These are phyloP conservation scores for Fusarium temperatum DNA, from an alignment of 2,329 filamentous ascomycete genomes.

Conservation along the genomic window DNA sequence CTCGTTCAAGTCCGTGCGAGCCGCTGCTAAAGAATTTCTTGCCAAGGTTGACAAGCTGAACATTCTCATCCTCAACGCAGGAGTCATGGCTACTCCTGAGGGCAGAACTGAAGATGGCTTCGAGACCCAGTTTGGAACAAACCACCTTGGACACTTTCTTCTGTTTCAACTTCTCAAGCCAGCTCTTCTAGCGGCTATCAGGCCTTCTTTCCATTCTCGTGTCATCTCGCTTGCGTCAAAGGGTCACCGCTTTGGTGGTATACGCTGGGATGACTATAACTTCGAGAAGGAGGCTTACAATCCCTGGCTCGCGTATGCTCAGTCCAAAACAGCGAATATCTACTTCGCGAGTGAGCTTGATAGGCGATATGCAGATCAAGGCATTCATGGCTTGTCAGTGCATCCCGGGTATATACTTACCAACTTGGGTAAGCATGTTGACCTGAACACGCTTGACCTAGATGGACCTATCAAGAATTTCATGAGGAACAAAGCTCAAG, in stretches of 20 bases:
- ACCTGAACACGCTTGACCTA: neutral
- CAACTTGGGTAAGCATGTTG: neutral
- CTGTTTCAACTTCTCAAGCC: slow-evolving; percentile 52
- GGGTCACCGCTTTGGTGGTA: slow-evolving; percentile 46
- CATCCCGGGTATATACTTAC: slow-evolving; percentile 19
- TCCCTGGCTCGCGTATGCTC: slow-evolving; percentile 26
- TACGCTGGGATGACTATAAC: slow-evolving; percentile 28
- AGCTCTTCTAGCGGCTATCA: slow-evolving; percentile 51
- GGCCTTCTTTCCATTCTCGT: slow-evolving; percentile 53
- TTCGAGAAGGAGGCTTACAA: slow-evolving; percentile 18
- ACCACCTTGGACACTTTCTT: slow-evolving; percentile 43
- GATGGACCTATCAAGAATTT: neutral
- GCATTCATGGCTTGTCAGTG: slow-evolving; percentile 21
- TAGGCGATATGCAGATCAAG: neutral
- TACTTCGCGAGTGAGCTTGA: slow-evolving; percentile 36
- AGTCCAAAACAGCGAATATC: slow-evolving; percentile 31
- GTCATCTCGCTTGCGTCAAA: slow-evolving; percentile 57
- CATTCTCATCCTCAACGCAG: slow-evolving; percentile 12
- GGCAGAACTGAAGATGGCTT: slow-evolving; percentile 20
- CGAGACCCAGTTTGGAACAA: slow-evolving; percentile 40
- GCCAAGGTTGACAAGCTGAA: neutral
- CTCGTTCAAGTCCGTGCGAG: neutral
- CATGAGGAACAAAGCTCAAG: neutral
- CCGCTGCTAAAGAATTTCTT: neutral
- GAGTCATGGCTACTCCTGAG: slow-evolving; percentile 20